Evolutionary conservation across 805 yeast genomes (phyloP).

Genomic region (Pichia phayaonensis): DNA sequence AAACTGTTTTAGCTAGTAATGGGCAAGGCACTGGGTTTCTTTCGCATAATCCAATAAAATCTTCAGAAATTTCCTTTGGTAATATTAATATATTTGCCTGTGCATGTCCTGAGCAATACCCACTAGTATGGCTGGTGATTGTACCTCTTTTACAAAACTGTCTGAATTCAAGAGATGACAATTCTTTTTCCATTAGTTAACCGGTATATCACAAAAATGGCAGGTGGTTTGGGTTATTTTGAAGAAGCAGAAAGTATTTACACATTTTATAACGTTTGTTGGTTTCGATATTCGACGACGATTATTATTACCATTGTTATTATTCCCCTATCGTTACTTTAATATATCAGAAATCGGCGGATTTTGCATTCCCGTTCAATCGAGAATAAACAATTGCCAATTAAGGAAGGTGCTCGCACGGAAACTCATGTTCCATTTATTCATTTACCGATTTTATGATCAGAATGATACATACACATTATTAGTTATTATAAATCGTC

Average conservation of each 20-base stretch:
- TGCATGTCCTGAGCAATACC: conserved; percentile 1
- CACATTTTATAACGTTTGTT: too few relatives aligned
- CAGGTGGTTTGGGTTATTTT: background rate
- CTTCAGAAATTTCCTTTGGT: background rate
- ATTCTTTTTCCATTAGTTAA: background rate
- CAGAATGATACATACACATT: too few relatives aligned
- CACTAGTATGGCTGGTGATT: background rate
- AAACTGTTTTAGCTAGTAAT: background rate
- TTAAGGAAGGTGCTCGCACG: background rate
- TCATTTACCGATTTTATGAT: too few relatives aligned
- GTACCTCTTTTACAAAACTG: background rate
- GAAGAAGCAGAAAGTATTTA: too few relatives aligned
- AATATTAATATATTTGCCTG: conserved; percentile 3
- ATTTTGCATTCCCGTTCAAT: background rate
- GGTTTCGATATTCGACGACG: too few relatives aligned
- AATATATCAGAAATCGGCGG: too few relatives aligned
- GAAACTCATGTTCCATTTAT: background rate
- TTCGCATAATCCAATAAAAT: conserved; percentile 1
- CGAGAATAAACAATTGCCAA: background rate
- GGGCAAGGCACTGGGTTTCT: conserved; percentile 6
- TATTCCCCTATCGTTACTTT: too few relatives aligned
- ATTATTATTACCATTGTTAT: too few relatives aligned
- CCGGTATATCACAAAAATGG: background rate
- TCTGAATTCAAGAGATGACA: conserved; percentile 21
- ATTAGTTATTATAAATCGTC: too few relatives aligned